Conservation (phyloP, 768 basidiomycete genomes). For the Termitomyces sp. region DNA sequence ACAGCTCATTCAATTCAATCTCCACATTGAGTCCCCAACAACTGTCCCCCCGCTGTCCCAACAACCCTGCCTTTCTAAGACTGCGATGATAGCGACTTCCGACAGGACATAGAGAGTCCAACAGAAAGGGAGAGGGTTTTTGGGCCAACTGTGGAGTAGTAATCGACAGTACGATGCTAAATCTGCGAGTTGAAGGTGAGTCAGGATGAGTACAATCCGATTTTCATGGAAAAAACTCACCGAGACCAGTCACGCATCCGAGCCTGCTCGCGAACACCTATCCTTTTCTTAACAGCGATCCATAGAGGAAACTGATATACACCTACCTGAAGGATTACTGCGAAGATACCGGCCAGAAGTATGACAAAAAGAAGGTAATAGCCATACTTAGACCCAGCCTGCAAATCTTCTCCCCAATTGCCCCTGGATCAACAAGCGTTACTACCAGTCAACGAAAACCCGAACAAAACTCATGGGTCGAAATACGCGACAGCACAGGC, state of each 20-base stretch:
- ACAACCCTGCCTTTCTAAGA: too few species aligned
- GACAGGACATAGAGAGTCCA: slow-evolving; percentile 54
- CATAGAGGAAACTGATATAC: not conserved
- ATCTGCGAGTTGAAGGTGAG: slow-evolving; percentile 26
- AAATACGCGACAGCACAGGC: slow-evolving; percentile 88
- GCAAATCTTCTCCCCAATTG: slow-evolving; percentile 90
- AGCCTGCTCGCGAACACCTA: slow-evolving; percentile 75
- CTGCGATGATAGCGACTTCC: slow-evolving; percentile 70
- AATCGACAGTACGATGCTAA: slow-evolving; percentile 55
- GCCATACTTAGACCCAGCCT: slow-evolving; percentile 81
- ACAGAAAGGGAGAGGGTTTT: slow-evolving; percentile 48
- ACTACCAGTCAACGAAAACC: not conserved
- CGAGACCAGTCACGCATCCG: slow-evolving; percentile 78
- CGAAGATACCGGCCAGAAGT: slow-evolving; percentile 75
- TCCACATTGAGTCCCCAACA: too few species aligned
- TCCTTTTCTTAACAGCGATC: not conserved
- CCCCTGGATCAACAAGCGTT: slow-evolving; percentile 37
- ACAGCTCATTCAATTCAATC: too few species aligned
- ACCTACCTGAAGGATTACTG: slow-evolving; percentile 73
- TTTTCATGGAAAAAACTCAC: slow-evolving; percentile 29
- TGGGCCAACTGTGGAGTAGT: slow-evolving; percentile 58
- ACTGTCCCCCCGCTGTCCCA: too few species aligned
- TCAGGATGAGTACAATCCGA: not conserved
- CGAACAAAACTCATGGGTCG: slow-evolving; percentile 58
- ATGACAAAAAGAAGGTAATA: slow-evolving; percentile 86